Base-by-base conservation (phyloP, 768 basidiomycete species). In the Xanthoconium stramineum region DNA sequence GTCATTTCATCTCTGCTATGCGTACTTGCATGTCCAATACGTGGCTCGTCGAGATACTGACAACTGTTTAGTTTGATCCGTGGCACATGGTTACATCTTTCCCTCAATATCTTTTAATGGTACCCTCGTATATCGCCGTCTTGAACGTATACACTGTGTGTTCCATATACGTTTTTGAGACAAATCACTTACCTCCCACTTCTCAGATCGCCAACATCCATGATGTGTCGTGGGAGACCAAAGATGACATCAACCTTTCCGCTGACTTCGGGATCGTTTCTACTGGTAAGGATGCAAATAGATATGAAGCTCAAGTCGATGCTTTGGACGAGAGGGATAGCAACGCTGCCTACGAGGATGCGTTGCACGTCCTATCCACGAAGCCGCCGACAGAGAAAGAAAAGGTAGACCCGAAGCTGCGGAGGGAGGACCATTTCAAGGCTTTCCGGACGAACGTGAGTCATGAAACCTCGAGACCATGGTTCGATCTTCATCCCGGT, bases 41-140 rank as follows among this genome's bases (percentile, higher is more conserved):
- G 1, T 30, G 15, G 14, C 11, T 37, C 32, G 8, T 28, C 45
- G 11, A 24, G 52, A 24, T 40, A 32, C 45, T 40, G 38, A 45
- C 45, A 6, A 42, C 30, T 14, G 6, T 47, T 44, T 67, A 95
- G 86, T 86, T 97, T 63, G 94, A 98, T 62, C 96, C 96, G 3
- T 97, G 94, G 93, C 96, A 99, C 70, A 91, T 99, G 92, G 79
- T 99, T 64, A 97, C 96, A 0, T 91, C 89, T 4, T 95, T 98
- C 73, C 35, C 94, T 17, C 95, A 94, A 69, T 95, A 95, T 66
- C 70, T 90, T 28, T 80, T 96, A 57, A 84, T 98, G 78, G 91
- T 93, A 1, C 95, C 95, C 2, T 93, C 92, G 0, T 98, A 95
- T 63, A 95, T 96, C 67, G 83, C 88, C 53, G 91, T 98, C 17